Base-by-base conservation (phyloP, 164 flowering plant species). In the Cinnamomum micranthum region DNA sequence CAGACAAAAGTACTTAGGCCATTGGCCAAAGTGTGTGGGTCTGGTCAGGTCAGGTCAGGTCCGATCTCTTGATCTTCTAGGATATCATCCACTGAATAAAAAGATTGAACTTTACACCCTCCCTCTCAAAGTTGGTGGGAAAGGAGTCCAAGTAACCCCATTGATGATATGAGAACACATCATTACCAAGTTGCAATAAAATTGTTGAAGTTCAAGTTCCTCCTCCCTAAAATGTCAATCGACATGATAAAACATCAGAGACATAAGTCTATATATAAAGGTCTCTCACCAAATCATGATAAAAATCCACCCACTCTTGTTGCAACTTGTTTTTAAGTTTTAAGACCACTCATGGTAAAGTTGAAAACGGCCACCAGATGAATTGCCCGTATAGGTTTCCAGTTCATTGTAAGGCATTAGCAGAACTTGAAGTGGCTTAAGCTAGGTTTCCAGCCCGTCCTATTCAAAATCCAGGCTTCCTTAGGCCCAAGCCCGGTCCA, bases 241-340 rank as follows among this genome's bases (percentile, higher is more conserved):
- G 23, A 13, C 50, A 67, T 13, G 68, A 58, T 22, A 31, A 67
- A 73, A 12, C 25, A 51, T 68, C 7, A 71, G 24, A 11, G 35
- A 6, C 22, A 19, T 27, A 14, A 25, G 51, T n/a, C 47, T n/a
- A 65, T 27, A 25, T 25, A 25, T 25, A 27, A 66, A 27, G n/a
- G 1, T 14, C 20, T 28, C 15, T 41, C 6, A 25, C 13, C 11
- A 47, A 23, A 41, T 47, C 60, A 24, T 13, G 31, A n/a, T 2
- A 68, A 65, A 23, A 50, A 17, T 73, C 11, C 25, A 89, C 97
- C 85, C 78, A 95, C 97, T 95, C 97, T 85, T 93, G 95, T 69
- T 90, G 99, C 73, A 89, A 81, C 87, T 93, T 95, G 33, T 31
- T 31, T 31, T 31, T 31, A 0, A 4, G 5, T 31, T 31, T 31